phyloP scores from a whole-genome alignment of 331 rosid species.

The Quercus lobata region DNA sequence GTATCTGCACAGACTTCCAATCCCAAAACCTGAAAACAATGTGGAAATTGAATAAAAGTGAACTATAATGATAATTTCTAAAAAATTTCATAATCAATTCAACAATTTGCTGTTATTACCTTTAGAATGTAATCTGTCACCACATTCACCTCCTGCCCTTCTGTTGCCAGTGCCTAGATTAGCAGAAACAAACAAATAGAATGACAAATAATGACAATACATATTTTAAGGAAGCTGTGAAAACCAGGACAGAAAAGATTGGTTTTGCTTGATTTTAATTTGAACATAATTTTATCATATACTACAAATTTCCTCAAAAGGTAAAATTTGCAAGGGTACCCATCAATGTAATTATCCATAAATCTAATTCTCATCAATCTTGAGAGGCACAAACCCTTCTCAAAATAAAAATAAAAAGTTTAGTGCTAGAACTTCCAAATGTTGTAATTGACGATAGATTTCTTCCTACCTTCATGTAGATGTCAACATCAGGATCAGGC shows the following conservation, averaged over 20 bases:
- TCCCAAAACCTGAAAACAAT: slow-evolving; percentile 49
- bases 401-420: no score
- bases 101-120: slow-evolving; percentile 24
- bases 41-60: not conserved
- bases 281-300: not conserved
- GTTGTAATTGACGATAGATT: not conserved
- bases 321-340: not conserved
- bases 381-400: no score
- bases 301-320: no score
- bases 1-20: slow-evolving; percentile 77
- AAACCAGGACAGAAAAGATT: not conserved
- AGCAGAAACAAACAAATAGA: not conserved
- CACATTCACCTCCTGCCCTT: slow-evolving; percentile 50
- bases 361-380: no score
- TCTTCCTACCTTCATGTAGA: slow-evolving; percentile 66
- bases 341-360: no score
- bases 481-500: slow-evolving; percentile 72
- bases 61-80: not conserved
- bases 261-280: not conserved
- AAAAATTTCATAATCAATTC: not conserved
- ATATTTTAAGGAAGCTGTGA: not conserved
- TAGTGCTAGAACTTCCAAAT: not conserved
- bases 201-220: not conserved
- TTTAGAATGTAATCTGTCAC: slow-evolving; percentile 62
- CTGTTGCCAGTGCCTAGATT: slow-evolving; percentile 49